Base-by-base conservation (phyloP, 495 filamentous ascomycete species). In the Delitschia confertaspora region DNA sequence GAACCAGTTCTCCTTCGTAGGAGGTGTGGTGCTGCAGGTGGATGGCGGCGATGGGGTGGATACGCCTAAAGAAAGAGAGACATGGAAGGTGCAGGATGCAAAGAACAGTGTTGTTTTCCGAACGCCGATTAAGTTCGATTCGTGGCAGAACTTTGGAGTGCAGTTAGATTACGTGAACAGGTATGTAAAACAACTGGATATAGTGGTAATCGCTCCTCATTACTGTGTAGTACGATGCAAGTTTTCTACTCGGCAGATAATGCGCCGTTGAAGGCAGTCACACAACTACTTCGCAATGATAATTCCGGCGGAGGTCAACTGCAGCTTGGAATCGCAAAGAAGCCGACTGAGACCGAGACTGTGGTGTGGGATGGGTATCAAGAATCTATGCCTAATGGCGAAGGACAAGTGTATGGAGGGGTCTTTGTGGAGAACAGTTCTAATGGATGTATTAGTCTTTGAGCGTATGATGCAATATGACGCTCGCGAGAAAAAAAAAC, bases 361-460 rank as follows among this genome's bases (percentile, higher is more conserved):
- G 49, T 47, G 25, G 45, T 53, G 18, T 53, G 38, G 37, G 49
- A 53, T 39, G 49, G 49, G 23, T 53, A 42, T 44, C 49, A 53
- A 35, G 49, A 53, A 27, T 6, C 9, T n/a, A 24, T 53, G 24
- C 3, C 1, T 6, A 23, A 39, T 5, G 11, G 29, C 6, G 37
- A 38, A 22, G 49, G 38, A 3, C 49, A 53, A 18, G 39, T 33
- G 7, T 53, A 47, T 44, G 49, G 49, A n/a, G 36, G 49, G 5
- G 39, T 53, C 1, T 53, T 53, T 24, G 49, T 53, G 2, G 49
- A 53, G 26, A 21, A 53, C 18, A 53, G 39, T 31, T 29, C 26
- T 2, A 29, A 19, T 2, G 49, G 32, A 2, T 52, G 49, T 21
- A 22, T 52, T 22, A 52, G 42, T 38, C 8, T 22, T 19, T 52